These are phyloP conservation scores for Tilletia horrida DNA, from an alignment of 1,284 basidiomycete genomes.

Conservation along the genomic window DNA sequence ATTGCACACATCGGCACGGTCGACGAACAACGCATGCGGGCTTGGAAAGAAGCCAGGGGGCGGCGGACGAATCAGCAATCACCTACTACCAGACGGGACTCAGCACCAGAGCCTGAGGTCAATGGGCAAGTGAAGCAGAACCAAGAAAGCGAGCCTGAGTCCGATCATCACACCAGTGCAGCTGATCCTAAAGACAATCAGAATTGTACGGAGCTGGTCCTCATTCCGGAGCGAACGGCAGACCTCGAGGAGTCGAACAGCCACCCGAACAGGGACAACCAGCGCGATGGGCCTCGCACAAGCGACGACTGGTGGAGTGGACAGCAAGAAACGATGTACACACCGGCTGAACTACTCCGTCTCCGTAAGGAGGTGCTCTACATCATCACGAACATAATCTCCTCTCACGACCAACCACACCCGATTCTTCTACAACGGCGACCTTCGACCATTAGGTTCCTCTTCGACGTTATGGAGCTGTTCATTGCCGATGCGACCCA, in stretches of 20 bases:
- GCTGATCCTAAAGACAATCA: too few relatives aligned
- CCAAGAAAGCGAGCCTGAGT: too few relatives aligned
- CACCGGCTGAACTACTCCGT: conserved; percentile 60
- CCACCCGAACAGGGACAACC: too few relatives aligned
- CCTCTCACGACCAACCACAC: background rate
- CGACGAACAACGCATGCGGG: conserved; percentile 50
- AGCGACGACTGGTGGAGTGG: too few relatives aligned
- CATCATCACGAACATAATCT: conserved; percentile 66
- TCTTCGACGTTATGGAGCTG: conserved; percentile 70
- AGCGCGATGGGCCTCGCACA: too few relatives aligned
- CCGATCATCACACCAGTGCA: too few relatives aligned
- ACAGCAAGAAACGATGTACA: conserved; percentile 28
- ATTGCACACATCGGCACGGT: conserved; percentile 65
- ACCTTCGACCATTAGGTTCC: conserved; percentile 59
- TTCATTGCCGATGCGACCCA: conserved; percentile 71
- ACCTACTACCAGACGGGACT: too few relatives aligned
- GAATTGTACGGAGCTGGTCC: background rate
- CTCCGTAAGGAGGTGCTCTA: conserved; percentile 75
- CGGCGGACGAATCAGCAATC: background rate
- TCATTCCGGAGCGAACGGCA: too few relatives aligned
- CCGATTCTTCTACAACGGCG: background rate
- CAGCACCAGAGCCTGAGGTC: too few relatives aligned
- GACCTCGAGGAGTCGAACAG: too few relatives aligned
- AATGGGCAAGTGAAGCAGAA: too few relatives aligned
- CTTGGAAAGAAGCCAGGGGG: conserved; percentile 46